Evolutionary conservation across 1,284 basidiomycete species (phyloP).

Genomic region (Pseudozyma sp.): DNA sequence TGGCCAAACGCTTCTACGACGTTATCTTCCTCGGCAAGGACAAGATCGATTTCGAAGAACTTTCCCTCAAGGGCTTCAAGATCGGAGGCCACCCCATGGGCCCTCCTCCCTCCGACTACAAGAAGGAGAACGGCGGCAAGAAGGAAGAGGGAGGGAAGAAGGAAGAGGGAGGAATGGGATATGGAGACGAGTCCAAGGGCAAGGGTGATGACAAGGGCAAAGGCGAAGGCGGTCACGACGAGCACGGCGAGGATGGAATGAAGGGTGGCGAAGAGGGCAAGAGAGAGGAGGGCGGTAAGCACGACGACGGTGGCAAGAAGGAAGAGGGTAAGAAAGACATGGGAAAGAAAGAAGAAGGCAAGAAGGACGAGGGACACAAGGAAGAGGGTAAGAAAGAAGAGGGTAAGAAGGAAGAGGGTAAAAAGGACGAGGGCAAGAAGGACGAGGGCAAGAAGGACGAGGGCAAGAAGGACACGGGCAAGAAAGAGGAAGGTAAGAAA

Average conservation of each 20-base stretch:
- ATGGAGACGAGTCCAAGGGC: slow-evolving; percentile 6
- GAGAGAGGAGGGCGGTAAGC: slow-evolving; percentile 1
- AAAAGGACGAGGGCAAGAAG: slow-evolving; percentile 4
- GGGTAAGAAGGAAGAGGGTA: background rate
- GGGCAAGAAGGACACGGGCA: background rate
- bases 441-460: slow-evolving; percentile 1
- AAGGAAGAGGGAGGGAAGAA: no score
- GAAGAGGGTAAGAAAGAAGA: background rate
- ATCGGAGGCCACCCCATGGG: slow-evolving; percentile 16
- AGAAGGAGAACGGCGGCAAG: slow-evolving; percentile 6
- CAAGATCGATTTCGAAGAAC: slow-evolving; percentile 3
- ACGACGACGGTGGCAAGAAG: slow-evolving; percentile 3
- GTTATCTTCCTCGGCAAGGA: slow-evolving; percentile 18
- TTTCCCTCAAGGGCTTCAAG: slow-evolving; percentile 16
- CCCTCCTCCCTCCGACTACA: slow-evolving; percentile 13
- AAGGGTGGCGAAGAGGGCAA: slow-evolving; percentile 8
- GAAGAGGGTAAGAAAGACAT: background rate
- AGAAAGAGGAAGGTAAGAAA: background rate
- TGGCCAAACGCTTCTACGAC: slow-evolving; percentile 20
- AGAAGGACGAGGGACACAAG: background rate
- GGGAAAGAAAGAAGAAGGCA: slow-evolving; percentile 2
- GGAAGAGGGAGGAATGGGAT: slow-evolving; percentile 2
- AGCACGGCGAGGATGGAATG: background rate
- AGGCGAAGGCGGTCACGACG: background rate
- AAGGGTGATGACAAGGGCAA: slow-evolving; percentile 5